These are phyloP conservation scores for Candida tammaniensis DNA, from an alignment of 805 yeast species.

Conservation along the genomic window DNA sequence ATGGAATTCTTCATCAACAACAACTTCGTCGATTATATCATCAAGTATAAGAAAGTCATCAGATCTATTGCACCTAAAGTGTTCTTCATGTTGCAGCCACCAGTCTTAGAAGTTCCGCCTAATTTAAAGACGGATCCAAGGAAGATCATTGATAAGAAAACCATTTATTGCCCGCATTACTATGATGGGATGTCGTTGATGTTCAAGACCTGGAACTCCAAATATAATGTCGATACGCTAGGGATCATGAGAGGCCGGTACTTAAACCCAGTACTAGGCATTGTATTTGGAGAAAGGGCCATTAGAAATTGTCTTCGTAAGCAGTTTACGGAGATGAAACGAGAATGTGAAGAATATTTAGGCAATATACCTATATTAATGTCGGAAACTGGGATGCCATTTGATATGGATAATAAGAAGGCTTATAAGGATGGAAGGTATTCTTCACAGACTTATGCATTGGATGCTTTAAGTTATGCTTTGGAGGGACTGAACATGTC, in stretches of 20 bases:
- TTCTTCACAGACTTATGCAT: constrained; percentile 71
- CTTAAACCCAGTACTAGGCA: constrained; percentile 64
- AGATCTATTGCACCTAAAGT: constrained; percentile 43
- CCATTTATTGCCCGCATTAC: constrained; percentile 83
- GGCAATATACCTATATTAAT: constrained; percentile 77
- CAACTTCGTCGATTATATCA: constrained; percentile 63
- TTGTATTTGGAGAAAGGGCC: constrained; percentile 78
- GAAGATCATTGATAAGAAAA: constrained; percentile 54
- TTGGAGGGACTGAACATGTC: constrained; percentile 70
- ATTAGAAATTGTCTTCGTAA: constrained; percentile 68
- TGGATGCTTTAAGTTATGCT: constrained; percentile 79
- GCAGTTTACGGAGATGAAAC: constrained; percentile 65
- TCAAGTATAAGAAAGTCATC: constrained; percentile 45
- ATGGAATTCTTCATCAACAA: constrained; percentile 59
- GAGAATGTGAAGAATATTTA: constrained; percentile 58
- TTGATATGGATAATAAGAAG: constrained; percentile 82
- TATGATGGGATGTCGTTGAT: constrained; percentile 93
- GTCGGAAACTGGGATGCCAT: constrained; percentile 97
- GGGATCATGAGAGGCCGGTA: constrained; percentile 83
- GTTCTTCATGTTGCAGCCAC: constrained; percentile 73
- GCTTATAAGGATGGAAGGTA: constrained; percentile 70
- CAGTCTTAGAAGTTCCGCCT: constrained; percentile 80
- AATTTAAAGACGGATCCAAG: constrained; percentile 45
- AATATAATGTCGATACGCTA: constrained; percentile 81
- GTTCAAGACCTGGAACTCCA: constrained; percentile 85